Base-by-base conservation (phyloP, 2,329 filamentous ascomycete species). In the Ramularia endophylla region DNA sequence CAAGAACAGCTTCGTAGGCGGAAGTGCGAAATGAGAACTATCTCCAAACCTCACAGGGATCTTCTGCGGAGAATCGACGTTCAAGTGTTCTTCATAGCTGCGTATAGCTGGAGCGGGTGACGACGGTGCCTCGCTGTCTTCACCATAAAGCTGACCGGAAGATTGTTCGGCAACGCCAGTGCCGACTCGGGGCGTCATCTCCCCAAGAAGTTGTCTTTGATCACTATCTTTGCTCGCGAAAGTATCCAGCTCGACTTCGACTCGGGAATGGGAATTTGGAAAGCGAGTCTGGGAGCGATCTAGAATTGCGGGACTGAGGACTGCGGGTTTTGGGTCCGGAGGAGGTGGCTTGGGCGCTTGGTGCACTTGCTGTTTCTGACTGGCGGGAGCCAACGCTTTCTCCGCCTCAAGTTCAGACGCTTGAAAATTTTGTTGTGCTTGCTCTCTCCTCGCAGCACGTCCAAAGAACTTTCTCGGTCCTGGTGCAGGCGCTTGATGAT, bases 31-130 rank as follows among this genome's bases (percentile, higher is more conserved):
- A 12, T n/a, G 6, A 18, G 32, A 19, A 9, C 17, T 34, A 35
- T 63, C 60, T 29, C 60, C 58, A 50, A 64, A 64, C 31, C 62
- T 60, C 41, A 64, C 60, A 7, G 39, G 47, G 37, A 64, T 51
- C 34, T 61, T 63, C 25, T 52, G 51, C 6, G 61, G 61, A 9
- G 61, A 64, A 5, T 56, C 55, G 16, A 57, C 36, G 32, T 64
- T 64, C n/a, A 63, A 50, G 16, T 55, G 49, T 39, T 64, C 61
- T 40, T 61, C 55, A 46, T 64, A 64, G 50, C 59, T 62, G 18
- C 40, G 48, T 8, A 40, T 31, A 6, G 40, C 47, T 5, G 43
- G 38, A 6, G 41, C 38, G 6, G 31, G 32, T 32, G 22, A 29
- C 15, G 22, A 29, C 11, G 8, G n/a, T 5, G 16, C n/a, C 4